These are phyloP conservation scores for Lathyrus sativus DNA, from an alignment of 306 rosid genomes.

Conservation along the genomic window DNA sequence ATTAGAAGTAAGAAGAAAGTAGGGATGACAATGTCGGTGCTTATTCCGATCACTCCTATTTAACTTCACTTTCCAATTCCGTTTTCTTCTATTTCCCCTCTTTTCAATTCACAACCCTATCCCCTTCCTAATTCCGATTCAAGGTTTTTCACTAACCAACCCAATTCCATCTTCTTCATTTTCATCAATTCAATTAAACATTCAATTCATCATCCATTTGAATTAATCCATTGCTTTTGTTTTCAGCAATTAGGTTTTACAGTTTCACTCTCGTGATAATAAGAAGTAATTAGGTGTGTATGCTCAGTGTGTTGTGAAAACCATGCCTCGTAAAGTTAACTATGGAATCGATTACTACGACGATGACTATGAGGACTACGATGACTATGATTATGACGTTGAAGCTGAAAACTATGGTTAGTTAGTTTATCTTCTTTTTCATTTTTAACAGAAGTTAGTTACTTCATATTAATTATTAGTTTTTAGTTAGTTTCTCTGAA, in stretches of 20 bases:
- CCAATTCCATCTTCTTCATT: neutral
- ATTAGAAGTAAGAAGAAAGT: neutral
- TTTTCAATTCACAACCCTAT: slow-evolving; percentile 23
- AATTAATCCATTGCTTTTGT: neutral
- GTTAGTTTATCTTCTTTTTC: slow-evolving; percentile 25
- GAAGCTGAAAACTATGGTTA: slow-evolving; percentile 59
- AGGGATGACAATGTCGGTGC: neutral
- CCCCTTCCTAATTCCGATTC: neutral
- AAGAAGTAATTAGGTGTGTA: slow-evolving; percentile 21
- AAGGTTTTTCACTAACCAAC: slow-evolving; percentile 1
- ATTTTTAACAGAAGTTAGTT: too few relatives aligned
- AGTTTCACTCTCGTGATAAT: neutral
- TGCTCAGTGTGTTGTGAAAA: slow-evolving; percentile 35
- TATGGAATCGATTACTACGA: slow-evolving; percentile 68
- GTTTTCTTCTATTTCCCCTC: neutral
- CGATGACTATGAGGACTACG: slow-evolving; percentile 52
- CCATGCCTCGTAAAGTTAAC: slow-evolving; percentile 85
- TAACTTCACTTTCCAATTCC: neutral
- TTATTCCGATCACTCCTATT: slow-evolving; percentile 1
- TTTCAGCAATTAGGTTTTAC: slow-evolving; percentile 6
- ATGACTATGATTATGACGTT: slow-evolving; percentile 46
- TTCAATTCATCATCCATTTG: neutral
- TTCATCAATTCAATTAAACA: neutral
- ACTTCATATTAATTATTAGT: neutral
- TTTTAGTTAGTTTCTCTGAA: neutral